These are phyloP conservation scores for Diospyros kaki DNA, from an alignment of 148 eudicot species.

Conservation along the genomic window DNA sequence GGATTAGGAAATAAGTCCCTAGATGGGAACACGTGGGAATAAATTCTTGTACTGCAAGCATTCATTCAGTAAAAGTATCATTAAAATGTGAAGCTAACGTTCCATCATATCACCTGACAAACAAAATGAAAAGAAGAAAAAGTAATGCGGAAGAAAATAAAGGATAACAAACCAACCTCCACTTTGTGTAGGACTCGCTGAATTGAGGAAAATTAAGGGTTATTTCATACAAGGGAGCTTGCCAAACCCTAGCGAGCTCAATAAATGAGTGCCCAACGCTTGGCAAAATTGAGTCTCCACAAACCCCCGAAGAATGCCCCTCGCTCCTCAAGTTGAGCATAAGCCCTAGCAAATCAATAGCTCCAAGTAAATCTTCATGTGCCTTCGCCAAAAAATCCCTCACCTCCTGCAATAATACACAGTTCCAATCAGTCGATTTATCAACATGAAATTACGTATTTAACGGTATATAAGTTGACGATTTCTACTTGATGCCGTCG, in stretches of 20 bases:
- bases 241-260: conserved; percentile 70
- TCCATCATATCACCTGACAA: no score
- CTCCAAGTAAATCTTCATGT: conserved; percentile 53
- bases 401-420: conserved; percentile 47
- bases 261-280: conserved; percentile 37
- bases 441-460: background rate
- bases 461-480: background rate
- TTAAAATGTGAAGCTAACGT: no score
- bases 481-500: conserved; percentile 66
- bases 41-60: no score
- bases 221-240: conserved; percentile 71
- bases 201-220: conserved; percentile 29
- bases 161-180: conserved; percentile 32
- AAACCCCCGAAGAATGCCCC: conserved; percentile 21
- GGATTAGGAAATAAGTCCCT: no score
- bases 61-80: no score
- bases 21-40: no score
- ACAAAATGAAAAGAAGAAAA: background rate
- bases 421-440: background rate
- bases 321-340: conserved; percentile 50
- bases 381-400: conserved; percentile 63
- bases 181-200: conserved; percentile 12
- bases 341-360: conserved; percentile 39
- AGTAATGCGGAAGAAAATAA: background rate
- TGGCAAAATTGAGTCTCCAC: conserved; percentile 18